These are phyloP conservation scores for Juncus inflexus DNA, from an alignment of 176 grass and related monocot species.

Conservation along the genomic window DNA sequence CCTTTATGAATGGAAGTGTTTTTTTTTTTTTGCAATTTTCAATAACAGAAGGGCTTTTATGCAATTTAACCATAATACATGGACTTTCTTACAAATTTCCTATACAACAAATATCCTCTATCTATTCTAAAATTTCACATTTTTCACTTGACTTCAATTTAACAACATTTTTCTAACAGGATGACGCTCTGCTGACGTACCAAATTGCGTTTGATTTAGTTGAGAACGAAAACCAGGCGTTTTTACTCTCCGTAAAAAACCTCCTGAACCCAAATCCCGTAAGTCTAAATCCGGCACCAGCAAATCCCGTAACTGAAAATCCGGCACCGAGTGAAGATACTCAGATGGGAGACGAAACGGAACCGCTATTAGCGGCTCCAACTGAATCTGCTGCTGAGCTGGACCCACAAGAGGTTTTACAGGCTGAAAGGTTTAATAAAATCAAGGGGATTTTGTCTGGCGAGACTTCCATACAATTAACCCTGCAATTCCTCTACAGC, in stretches of 20 bases:
- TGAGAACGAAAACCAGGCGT: constrained; percentile 99
- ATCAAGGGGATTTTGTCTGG: constrained; percentile 97
- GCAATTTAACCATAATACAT: not conserved
- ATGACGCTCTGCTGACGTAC: constrained; percentile 85
- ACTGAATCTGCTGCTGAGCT: constrained; percentile 52
- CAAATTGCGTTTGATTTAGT: constrained; percentile 96
- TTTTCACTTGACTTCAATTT: not conserved
- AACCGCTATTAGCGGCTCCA: constrained; percentile 14
- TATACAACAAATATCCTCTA: not conserved
- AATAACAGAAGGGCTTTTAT: not conserved
- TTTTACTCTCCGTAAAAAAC: constrained; percentile 73
- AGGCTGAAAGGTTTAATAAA: constrained; percentile 63
- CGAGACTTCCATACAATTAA: constrained; percentile 88
- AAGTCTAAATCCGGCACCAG: constrained; percentile 37
- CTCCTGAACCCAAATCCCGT: constrained; percentile 39
- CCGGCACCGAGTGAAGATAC: constrained; percentile 62
- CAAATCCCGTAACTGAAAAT: constrained; percentile 25
- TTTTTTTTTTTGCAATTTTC: too few species aligned
- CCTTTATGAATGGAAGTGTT: too few species aligned
- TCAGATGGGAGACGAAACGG: constrained; percentile 66
- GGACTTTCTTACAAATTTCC: not conserved
- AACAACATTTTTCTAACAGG: constrained; percentile 47
- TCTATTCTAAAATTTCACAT: not conserved
- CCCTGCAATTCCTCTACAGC: constrained; percentile 94
- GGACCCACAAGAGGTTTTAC: constrained; percentile 56